Conservation (phyloP, 192 early-diverging fungal genomes). For the Rhizophagus clarus region DNA sequence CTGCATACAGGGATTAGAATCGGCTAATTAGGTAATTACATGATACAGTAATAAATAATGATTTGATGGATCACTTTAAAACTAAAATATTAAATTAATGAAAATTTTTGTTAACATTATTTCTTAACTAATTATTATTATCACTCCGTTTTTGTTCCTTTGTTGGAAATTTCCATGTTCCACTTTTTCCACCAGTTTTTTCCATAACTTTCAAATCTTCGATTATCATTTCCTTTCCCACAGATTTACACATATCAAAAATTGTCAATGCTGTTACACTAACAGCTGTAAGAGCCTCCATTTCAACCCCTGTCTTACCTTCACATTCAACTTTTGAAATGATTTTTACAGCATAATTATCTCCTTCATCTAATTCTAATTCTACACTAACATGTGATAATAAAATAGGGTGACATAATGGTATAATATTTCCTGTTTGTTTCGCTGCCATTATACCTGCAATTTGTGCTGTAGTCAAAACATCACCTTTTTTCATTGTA, state of each 20-base stretch:
- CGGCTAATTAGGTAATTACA: too few species aligned
- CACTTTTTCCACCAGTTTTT: conserved; percentile 89
- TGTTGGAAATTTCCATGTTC: conserved; percentile 40
- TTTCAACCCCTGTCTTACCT: conserved; percentile 89
- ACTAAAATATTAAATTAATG: too few species aligned
- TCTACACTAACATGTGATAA: conserved; percentile 73
- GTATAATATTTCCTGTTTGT: conserved; percentile 77
- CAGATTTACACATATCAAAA: conserved; percentile 97
- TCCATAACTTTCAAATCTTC: conserved; percentile 68
- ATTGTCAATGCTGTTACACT: conserved; percentile 58
- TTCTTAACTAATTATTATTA: too few species aligned
- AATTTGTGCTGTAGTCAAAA: conserved; percentile 81
- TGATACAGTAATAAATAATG: too few species aligned
- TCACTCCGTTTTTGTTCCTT: not conserved
- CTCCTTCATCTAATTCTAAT: conserved; percentile 53
- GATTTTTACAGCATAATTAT: conserved; percentile 62
- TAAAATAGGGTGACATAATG: conserved; percentile 83
- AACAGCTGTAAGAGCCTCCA: conserved; percentile 83
- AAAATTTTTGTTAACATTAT: too few species aligned
- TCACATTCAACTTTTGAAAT: conserved; percentile 69
- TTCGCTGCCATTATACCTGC: conserved; percentile 94
- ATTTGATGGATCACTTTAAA: too few species aligned
- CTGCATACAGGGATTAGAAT: too few species aligned
- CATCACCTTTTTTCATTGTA: conserved; percentile 84
- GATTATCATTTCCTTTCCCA: conserved; percentile 81